Evolutionary conservation across 2,329 filamentous ascomycete genomes (phyloP), one percentile per base, ranked within the genome.

Genomic region (Penicillium sp.): DNA sequence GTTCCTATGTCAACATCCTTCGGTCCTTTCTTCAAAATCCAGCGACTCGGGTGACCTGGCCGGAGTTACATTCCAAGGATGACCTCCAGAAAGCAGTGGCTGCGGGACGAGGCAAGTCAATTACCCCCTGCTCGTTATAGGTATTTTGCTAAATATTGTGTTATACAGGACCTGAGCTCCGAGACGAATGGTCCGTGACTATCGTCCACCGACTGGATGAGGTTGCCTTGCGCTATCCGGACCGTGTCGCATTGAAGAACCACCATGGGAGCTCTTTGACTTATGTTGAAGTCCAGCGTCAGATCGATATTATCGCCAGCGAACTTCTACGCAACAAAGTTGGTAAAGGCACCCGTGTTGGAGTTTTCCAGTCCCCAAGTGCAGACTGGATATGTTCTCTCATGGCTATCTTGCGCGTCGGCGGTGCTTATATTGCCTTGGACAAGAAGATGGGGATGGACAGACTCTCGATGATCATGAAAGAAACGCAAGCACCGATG

Each of bases 311-410:
- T 6, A 78, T 81, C 39, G 66, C 72, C 13, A 59, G 57, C 6
- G 60, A 66, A 1, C 56, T 79, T 5, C 6, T 55, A 5, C 55
- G 26, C 2, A 49, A 35, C 1, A 65, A 60, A 1, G 53, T 65
- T 5, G 49, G 52, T 1, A 5, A 24, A 1, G 71, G 66, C 0
- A 64, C 63, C 10, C 50, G 53, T 0, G 71, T 82, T 2, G 72
- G 62, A 0, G 76, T 82, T 2, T 75, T 78, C 47, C 73, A 76
- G 37, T 49, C 76, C 4, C 69, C 79, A 0, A 59, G 54, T 26
- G 26, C 53, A 8, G 60, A 68, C 35, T 68, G 62, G 62, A 62
- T 70, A 26, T 66, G 62, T 38, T 72, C 69, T 7, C 56, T 73
- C 44, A 60, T 76, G 3, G 73, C 70, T 5, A 67, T 74, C 20